Base-by-base conservation (phyloP, 495 filamentous ascomycete genomes). In the Neurospora sp. region DNA sequence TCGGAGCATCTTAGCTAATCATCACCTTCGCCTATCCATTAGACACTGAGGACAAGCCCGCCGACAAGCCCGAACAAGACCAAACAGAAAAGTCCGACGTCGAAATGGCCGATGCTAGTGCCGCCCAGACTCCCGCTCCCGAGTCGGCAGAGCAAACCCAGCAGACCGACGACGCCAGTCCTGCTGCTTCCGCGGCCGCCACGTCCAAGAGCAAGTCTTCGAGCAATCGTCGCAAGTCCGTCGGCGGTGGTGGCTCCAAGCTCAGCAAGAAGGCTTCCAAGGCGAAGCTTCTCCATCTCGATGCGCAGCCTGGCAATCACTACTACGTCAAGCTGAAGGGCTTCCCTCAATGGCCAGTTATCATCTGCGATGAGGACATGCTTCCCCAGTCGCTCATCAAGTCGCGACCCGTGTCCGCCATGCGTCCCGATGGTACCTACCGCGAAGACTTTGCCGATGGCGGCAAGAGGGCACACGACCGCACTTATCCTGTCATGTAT, bases 401-500 rank as follows among this genome's bases (percentile, higher is more conserved):
- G 71, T 86, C 87, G 40, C 89, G 94, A 73, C 94, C 94, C 2
- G 92, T 97, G 42, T 94, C 93, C 10, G 93, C 94, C 39, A 88
- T 87, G 75, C 90, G 92, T 54, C 79, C 86, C 27, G 94, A 97
- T 82, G 94, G 94, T 39, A 90, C 91, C 3, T 95, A 93, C 82
- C 89, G 92, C 69, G 92, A 92, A 69, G 93, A 93, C 76, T 95
- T 92, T 79, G 88, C 89, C 38, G 93, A 96, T 77, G 93, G 89
- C 73, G 94, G 91, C 74, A 94, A 93, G 84, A 91, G 93, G 72
- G 90, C 86, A 20, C 87, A 89, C 46, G 93, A 97, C 81, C 88
- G 94, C 54, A 94, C 92, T 6, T 97, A 92, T 80, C 93, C 94
- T 3, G 90, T 98, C 75, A 97, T 97, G 94, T 98, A 96, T 82